Base-by-base conservation (phyloP, 371 early-diverging fungal genomes). In the Circinella minor region DNA sequence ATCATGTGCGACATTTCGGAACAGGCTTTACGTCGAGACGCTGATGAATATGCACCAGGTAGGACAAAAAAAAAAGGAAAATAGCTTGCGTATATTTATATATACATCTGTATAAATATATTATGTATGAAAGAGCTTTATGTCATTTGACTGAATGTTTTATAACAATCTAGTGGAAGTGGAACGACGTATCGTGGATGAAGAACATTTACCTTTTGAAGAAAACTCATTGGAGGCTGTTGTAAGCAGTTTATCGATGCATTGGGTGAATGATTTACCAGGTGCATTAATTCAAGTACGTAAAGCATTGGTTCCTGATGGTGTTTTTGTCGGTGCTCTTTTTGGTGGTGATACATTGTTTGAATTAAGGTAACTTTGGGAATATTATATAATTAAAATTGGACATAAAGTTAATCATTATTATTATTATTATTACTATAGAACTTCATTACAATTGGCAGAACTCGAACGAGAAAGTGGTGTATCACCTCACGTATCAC, bases 201-300 rank as follows among this genome's bases (percentile, higher is more conserved):
- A 96, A 79, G 98, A 97, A 65, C 38, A 72, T 36, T 72, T 89
- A 34, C 90, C 92, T 17, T 97, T 98, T 74, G 86, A 84, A 48
- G 91, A 92, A 48, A 86, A 95, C 77, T 89, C 92, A 7, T 76
- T 96, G 64, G 97, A 98, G 47, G 93, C 93, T 4, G 91, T 96
- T 13, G 83, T 98, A 46, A 94, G 94, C 76, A 92, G 90, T 65
- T 65, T 98, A 69, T 89, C 93, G 0, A 77, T 97, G 83, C 97
- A 98, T 76, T 98, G 98, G 98, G 90, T 96, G 59, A 98, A 98
- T 70, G 98, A 98, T 78, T 84, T 98, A 55, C 96, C 95, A 34
- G 97, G 93, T 0, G 82, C 94, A 54, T 78, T 98, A 74, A 94
- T 94, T 20, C 95, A 96, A 77, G 87, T 94, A 34, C 90, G 88